Base-by-base conservation (phyloP, 2,329 filamentous ascomycete genomes). In the Verticillium nubilum region DNA sequence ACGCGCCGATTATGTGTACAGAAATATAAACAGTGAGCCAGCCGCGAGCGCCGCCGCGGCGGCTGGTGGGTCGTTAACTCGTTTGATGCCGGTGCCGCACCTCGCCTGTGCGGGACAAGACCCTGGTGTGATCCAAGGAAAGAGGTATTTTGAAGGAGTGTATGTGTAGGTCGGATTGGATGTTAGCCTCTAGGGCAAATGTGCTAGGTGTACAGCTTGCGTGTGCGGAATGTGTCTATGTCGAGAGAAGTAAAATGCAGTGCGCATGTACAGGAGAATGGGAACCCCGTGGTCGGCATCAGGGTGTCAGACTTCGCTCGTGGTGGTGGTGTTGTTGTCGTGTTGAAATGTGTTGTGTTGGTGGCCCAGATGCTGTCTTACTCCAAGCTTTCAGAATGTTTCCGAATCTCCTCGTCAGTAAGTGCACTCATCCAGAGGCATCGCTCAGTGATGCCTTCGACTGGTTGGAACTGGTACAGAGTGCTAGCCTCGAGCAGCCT, bases 361-460 rank as follows among this genome's bases (percentile, higher is more conserved):
- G 42, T 23, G 12, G 10, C 5, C 29, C 4, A 19, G 54, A 35
- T n/a, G 54, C 7, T 35, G n/a, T 29, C 31, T 69, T 64, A 77
- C 70, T 85, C 80, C 31, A 86, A 67, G 58, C 68, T 72, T 58
- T 82, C 79, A 0, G 81, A 83, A 59, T 78, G 76, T 62, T 74
- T 76, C 59, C 83, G 76, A 67, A 95, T 92, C 67, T 93, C 89
- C n/a, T 86, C 85, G 64, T 94, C 90, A 58, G 76, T 84, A 58
- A 95, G 72, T 10, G 90, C 89, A 54, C 89, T 87, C 76, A 95
- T 87, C 91, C 91, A 95, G n/a, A 95, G 79, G 70, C 91, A 95
- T 63, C 89, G 82, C 73, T 91, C 90, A 4, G 90, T 88, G 56
- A 92, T 84, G 57, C 90, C 89, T 62, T 91, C 88, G 37, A 93